A percentile compares a stretch with the other conserved stretches of the same genome.
These are phyloP conservation scores for Suillus paluster DNA, from an alignment of 768 basidiomycete genomes.

Conservation along the genomic window DNA sequence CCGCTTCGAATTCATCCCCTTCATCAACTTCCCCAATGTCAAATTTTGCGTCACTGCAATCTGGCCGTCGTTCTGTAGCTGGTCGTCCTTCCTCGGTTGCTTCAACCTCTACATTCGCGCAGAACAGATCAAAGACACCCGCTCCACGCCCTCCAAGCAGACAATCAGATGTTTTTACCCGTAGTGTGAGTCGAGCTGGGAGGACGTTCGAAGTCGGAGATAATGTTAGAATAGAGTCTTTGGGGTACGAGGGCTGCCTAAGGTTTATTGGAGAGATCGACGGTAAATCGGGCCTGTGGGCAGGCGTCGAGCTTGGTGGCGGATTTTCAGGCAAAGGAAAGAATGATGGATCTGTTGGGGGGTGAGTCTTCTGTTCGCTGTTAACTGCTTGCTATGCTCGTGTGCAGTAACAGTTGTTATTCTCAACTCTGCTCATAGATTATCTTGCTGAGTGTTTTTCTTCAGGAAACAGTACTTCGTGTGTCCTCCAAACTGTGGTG, in stretches of 20 bases:
- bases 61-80: constrained; percentile 49
- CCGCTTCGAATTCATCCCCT: constrained; percentile 43
- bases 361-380: constrained; percentile 56
- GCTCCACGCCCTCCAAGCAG: constrained; percentile 65
- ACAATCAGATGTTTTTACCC: constrained; percentile 60
- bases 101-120: constrained; percentile 52
- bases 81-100: constrained; percentile 66
- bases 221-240: constrained; percentile 82
- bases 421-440: neutral
- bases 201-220: constrained; percentile 73
- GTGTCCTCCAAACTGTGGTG: constrained; percentile 85
- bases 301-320: constrained; percentile 87
- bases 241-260: constrained; percentile 86
- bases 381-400: neutral
- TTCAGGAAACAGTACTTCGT: constrained; percentile 80
- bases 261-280: constrained; percentile 85
- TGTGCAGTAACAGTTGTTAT: neutral
- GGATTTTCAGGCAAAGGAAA: constrained; percentile 92
- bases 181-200: constrained; percentile 49
- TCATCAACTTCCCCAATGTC: constrained; percentile 52
- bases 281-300: constrained; percentile 90
- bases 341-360: constrained; percentile 88
- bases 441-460: constrained; percentile 13
- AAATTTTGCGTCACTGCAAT: constrained; percentile 44
- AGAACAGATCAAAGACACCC: constrained; percentile 56